A percentile compares a stretch with the other conserved stretches of the same genome.
phyloP scores from a whole-genome alignment of 2,329 filamentous ascomycete species.

The Aspergillus cejpii region DNA sequence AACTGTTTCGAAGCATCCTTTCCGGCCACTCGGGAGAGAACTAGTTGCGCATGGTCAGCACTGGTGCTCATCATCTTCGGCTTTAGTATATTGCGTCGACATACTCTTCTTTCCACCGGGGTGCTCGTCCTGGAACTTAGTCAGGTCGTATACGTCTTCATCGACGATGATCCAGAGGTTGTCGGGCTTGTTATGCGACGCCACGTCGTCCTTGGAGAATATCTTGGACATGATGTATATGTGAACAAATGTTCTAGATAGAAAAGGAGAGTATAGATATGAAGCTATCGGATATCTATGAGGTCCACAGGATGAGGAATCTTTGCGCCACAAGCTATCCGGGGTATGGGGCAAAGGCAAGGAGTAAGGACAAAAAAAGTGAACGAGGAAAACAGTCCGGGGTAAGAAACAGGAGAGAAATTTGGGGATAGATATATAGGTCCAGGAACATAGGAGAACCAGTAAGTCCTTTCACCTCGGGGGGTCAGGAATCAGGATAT shows the following conservation, averaged over 20 bases:
- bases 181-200: conserved; percentile 81
- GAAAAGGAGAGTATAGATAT: conserved; percentile 5
- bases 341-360: conserved; percentile 7
- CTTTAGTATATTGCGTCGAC: conserved; percentile 17
- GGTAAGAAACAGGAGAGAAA: conserved; percentile 6
- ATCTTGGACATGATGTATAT: conserved; percentile 68
- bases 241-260: neutral
- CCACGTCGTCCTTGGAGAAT: conserved; percentile 77
- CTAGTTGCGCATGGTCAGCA: conserved; percentile 34
- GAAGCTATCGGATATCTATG: neutral
- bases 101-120: conserved; percentile 65
- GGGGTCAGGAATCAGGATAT: neutral
- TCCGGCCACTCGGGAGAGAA: conserved; percentile 58
- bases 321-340: neutral
- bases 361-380: neutral
- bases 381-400: neutral
- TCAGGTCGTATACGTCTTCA: conserved; percentile 91
- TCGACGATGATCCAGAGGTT: conserved; percentile 87
- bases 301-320: neutral
- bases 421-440: conserved; percentile 16
- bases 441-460: conserved; percentile 4
- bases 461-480: neutral
- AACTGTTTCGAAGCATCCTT: conserved; percentile 65
- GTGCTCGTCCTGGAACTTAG: conserved; percentile 78
- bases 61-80: neutral